A percentile compares a stretch with the other conserved stretches of the same genome.
phyloP scores from a whole-genome alignment of 2,329 filamentous ascomycete genomes.

The Trichoderma oligosporum region DNA sequence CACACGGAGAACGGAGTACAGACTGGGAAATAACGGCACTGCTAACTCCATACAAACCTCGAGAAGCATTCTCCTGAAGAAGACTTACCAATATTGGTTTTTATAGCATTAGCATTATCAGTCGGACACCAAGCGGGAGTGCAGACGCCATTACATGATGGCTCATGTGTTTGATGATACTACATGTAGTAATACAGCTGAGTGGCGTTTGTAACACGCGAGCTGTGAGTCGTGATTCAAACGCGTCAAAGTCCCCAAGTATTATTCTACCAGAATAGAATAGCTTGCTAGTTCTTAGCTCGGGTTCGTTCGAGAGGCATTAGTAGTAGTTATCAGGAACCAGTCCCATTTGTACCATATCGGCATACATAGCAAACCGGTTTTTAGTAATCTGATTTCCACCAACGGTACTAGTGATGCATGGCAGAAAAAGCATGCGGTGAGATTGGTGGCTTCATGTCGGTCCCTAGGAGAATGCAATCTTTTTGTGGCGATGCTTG shows the following conservation, averaged over 20 bases:
- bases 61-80: neutral
- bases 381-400: no score
- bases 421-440: slow-evolving; percentile 4
- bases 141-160: neutral
- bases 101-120: neutral
- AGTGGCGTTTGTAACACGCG: neutral
- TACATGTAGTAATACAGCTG: neutral
- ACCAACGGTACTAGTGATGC: neutral
- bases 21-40: neutral
- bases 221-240: slow-evolving; percentile 1
- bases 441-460: neutral
- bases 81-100: neutral
- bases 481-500: slow-evolving; percentile 4
- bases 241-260: neutral
- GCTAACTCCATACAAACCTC: neutral
- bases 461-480: neutral
- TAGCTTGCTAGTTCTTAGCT: neutral
- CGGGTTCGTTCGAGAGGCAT: neutral
- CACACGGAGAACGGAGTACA: neutral
- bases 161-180: neutral
- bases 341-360: no score
- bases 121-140: neutral
- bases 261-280: neutral
- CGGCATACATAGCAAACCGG: neutral
- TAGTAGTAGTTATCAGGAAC: neutral